Evolutionary conservation across 371 early-diverging fungal genomes (phyloP).

Genomic region (Dinochytrium kinnereticum): DNA sequence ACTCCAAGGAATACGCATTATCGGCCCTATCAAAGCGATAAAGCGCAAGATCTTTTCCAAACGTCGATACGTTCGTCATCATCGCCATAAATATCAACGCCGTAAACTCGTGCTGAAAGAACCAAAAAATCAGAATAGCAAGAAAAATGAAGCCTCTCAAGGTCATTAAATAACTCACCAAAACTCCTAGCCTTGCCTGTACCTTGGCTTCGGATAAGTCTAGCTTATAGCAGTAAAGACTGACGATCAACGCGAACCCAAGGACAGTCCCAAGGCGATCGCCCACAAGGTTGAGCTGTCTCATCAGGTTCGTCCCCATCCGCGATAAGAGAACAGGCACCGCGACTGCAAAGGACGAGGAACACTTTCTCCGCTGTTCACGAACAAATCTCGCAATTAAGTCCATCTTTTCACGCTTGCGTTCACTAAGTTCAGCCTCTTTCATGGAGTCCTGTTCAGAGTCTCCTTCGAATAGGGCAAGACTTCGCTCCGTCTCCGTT

Average conservation of each 20-base stretch:
- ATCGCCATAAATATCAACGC: constrained; percentile 49
- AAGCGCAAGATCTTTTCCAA: constrained; percentile 39
- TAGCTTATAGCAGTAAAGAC: constrained; percentile 42
- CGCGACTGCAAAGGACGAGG: constrained; percentile 20
- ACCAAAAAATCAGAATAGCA: background rate
- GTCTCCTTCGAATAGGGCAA: no score
- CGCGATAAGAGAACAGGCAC: constrained; percentile 38
- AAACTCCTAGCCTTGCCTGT: constrained; percentile 42
- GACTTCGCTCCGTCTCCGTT: no score
- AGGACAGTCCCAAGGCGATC: constrained; percentile 42
- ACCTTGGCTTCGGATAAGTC: constrained; percentile 36
- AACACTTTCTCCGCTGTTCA: background rate
- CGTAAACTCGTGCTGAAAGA: constrained; percentile 40
- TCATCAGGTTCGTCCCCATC: constrained; percentile 34
- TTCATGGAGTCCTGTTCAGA: background rate
- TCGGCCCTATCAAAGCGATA: constrained; percentile 44
- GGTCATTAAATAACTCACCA: constrained; percentile 32
- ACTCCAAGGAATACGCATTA: constrained; percentile 35
- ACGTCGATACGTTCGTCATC: constrained; percentile 46
- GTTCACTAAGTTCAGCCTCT: background rate
- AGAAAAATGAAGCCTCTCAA: background rate
- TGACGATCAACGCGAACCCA: constrained; percentile 43
- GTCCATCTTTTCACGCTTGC: background rate
- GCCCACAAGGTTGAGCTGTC: constrained; percentile 37
- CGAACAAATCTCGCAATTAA: constrained; percentile 2